Evolutionary conservation across 345 rosid genomes (phyloP).

Genomic region (Lagerstroemia speciosa): DNA sequence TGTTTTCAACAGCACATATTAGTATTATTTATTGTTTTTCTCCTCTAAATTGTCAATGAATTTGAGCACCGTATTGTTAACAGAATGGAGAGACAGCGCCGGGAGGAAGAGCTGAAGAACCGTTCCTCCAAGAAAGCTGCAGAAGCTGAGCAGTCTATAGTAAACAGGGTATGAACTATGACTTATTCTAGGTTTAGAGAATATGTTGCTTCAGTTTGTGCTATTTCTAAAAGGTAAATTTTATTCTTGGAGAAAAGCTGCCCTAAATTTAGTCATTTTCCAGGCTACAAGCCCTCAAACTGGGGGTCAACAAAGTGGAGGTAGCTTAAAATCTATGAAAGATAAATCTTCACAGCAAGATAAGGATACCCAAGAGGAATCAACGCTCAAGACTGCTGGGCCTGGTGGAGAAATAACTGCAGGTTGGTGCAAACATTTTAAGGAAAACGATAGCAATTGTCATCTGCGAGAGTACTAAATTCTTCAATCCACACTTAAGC

Average conservation of each 20-base stretch:
- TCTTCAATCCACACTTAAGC: background rate
- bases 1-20: background rate
- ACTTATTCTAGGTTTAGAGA: background rate
- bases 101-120: constrained; percentile 85
- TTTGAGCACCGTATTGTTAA: background rate
- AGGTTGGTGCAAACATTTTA: constrained; percentile 36
- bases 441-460: background rate
- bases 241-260: background rate
- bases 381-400: constrained; percentile 84
- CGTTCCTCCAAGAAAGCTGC: constrained; percentile 73
- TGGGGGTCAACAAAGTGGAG: constrained; percentile 58
- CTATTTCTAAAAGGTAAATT: background rate
- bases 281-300: constrained; percentile 92
- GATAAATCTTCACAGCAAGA: constrained; percentile 61
- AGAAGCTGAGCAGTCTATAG: constrained; percentile 78
- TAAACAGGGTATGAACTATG: constrained; percentile 50
- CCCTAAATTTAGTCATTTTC: constrained; percentile 2
- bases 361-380: constrained; percentile 67
- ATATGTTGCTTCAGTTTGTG: background rate
- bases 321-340: constrained; percentile 80
- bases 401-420: constrained; percentile 94
- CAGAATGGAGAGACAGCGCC: constrained; percentile 96
- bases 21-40: background rate
- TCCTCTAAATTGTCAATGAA: background rate
- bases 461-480: background rate